phyloP scores from a whole-genome alignment of 78 protist genomes.

The Dictyostelium firmibasis region DNA sequence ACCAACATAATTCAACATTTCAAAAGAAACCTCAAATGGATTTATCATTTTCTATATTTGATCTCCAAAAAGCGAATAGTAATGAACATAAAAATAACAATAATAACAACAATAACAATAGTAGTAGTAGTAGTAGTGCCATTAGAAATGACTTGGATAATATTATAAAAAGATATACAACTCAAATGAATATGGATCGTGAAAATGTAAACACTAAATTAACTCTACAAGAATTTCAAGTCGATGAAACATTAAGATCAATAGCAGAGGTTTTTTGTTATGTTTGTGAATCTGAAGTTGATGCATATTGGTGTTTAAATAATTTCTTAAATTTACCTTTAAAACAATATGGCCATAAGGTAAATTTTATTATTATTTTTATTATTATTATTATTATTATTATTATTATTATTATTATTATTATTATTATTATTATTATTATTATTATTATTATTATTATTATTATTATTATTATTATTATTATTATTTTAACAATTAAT shows the following conservation, averaged over 20 bases:
- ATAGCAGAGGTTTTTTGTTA: constrained; percentile 77
- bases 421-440: neutral
- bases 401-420: neutral
- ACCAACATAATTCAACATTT: neutral
- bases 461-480: too few species aligned
- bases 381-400: neutral
- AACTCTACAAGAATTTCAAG: neutral
- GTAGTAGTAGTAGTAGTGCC: neutral
- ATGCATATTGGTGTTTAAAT: constrained; percentile 77
- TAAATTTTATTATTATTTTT: neutral
- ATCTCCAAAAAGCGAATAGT: neutral
- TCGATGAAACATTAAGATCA: constrained; percentile 45
- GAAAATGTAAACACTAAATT: neutral
- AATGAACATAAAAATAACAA: neutral
- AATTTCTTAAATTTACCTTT: constrained; percentile 39
- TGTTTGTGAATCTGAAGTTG: constrained; percentile 62
- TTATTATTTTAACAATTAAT: too few species aligned
- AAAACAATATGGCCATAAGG: constrained; percentile 74
- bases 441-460: too few species aligned
- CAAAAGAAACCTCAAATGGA: neutral
- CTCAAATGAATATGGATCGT: too few species aligned
- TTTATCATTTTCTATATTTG: neutral
- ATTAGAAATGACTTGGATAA: neutral
- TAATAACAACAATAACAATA: neutral
- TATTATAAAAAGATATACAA: neutral